Base-by-base conservation (phyloP, 2,329 filamentous ascomycete species). In the Chaetoscypha palmicola region DNA sequence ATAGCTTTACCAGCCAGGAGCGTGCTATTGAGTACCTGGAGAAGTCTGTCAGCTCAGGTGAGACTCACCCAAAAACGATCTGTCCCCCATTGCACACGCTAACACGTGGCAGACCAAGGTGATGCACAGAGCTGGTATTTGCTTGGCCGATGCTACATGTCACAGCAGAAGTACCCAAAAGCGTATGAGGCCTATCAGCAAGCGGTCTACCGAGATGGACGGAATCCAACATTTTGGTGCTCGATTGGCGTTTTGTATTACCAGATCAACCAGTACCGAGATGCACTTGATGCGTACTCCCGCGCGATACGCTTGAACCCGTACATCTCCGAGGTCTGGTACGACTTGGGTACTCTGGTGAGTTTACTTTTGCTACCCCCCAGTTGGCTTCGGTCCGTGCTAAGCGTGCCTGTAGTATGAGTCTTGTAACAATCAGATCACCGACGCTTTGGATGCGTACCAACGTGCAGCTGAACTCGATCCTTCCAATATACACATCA, bases 121-220 rank as follows among this genome's bases (percentile, higher is more conserved):
- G 92, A 97, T 67, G 89, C 92, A 19, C 92, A 97, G 68, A 97
- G 91, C 68, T 98, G 92, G 92, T 98, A 98, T 66, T 77, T 98
- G 21, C 80, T 98, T 40, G 92, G 92, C 33, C 82, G 92, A 57
- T 97, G 92, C 71, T 98, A 97, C 73, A 97, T 98, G 92, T 94
- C 91, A 54, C 91, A 96, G 68, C 88, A 95, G 65, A 97, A 97
- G 65, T 97, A 97, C 59, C 91, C 91, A 59, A 97, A 97, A 65
- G 92, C 92, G 0, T 97, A 97, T 59, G 92, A 98, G 63, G 91
- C 92, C 4, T 97, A 97, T 65, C 92, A 98, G 64, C 92, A 98
- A 70, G 92, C 92, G 2, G 92, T 98, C 30, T 98, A 98, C 63
- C 88, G 92, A 45, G 92, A 98, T 63, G 92, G 92, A 24, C 84